These are phyloP conservation scores for Teratosphaeria viscida DNA, from an alignment of 2,329 filamentous ascomycete species.

Conservation along the genomic window DNA sequence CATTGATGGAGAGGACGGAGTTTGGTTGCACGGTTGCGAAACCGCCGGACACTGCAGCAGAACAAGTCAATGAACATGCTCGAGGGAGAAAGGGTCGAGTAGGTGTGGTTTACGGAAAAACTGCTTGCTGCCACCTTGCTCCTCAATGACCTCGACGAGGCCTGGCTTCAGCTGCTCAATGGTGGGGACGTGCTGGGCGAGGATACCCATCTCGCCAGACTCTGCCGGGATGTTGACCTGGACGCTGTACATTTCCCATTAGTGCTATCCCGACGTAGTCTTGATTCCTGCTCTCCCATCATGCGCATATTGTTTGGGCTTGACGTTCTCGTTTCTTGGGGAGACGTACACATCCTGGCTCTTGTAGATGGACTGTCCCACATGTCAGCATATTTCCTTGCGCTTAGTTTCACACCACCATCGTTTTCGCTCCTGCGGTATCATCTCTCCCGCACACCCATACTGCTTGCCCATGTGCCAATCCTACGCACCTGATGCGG, in stretches of 20 bases:
- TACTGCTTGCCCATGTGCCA: slow-evolving; percentile 26
- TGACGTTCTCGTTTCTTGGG: slow-evolving; percentile 1
- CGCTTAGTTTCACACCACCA: background rate
- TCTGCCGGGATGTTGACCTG: slow-evolving; percentile 99
- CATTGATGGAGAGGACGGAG: slow-evolving; percentile 94
- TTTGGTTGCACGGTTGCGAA: slow-evolving; percentile 95
- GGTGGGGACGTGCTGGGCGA: slow-evolving; percentile 96
- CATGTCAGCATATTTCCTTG: background rate
- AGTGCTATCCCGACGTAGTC: slow-evolving; percentile 6
- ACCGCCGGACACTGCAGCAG: slow-evolving; percentile 70
- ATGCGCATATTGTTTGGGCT: background rate
- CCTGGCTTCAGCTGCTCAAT: slow-evolving; percentile 99
- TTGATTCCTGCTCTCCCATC: slow-evolving; percentile 3
- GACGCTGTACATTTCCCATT: slow-evolving; percentile 45
- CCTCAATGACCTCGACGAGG: slow-evolving; percentile 89
- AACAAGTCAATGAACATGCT: background rate
- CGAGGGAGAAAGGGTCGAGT: background rate
- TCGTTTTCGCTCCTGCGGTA: background rate
- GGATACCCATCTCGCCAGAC: slow-evolving; percentile 97
- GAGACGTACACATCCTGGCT: slow-evolving; percentile 57
- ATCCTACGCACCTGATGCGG: slow-evolving; percentile 70
- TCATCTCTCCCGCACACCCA: background rate
- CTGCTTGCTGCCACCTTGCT: slow-evolving; percentile 81
- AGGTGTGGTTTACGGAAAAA: slow-evolving; percentile 73
- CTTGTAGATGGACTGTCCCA: slow-evolving; percentile 54